Percentiles rank a stretch among this genome's conserved stretches.
Evolutionary conservation across 108 stramenopile genomes (phyloP).

Genomic region (Fragilaria crotonensis): DNA sequence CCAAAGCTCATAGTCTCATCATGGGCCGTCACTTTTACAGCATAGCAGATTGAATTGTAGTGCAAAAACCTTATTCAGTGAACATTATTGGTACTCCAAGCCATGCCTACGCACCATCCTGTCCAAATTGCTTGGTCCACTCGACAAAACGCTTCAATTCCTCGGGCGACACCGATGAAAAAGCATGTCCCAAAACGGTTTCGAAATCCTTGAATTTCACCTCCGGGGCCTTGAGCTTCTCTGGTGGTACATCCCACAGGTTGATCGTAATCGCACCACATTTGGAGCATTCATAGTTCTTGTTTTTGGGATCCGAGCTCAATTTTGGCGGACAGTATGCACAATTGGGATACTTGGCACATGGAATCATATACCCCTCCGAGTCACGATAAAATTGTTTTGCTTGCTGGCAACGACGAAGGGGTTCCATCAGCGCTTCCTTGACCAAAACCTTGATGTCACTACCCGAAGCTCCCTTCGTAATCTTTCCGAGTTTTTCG

Average conservation of each 20-base stretch:
- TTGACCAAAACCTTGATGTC: conserved; percentile 95
- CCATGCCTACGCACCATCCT: conserved; percentile 91
- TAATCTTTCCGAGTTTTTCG: conserved; percentile 65
- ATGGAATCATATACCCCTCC: conserved; percentile 59
- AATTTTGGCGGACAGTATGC: conserved; percentile 87
- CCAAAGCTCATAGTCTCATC: no score
- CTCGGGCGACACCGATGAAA: conserved; percentile 80
- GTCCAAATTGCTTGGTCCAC: conserved; percentile 97
- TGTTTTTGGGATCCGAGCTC: conserved; percentile 47
- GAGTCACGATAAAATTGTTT: conserved; percentile 79
- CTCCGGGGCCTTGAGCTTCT: conserved; percentile 73
- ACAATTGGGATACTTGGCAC: conserved; percentile 84
- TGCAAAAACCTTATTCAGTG: no score
- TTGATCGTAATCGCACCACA: conserved; percentile 89
- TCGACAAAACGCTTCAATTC: conserved; percentile 89
- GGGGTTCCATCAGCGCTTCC: conserved; percentile 97
- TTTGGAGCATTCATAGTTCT: conserved; percentile 68
- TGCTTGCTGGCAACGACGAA: conserved; percentile 91
- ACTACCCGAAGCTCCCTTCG: conserved; percentile 86
- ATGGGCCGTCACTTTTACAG: no score
- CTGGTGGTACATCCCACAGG: conserved; percentile 88
- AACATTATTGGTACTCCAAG: no score
- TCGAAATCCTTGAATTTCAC: conserved; percentile 69
- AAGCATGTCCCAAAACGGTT: conserved; percentile 66
- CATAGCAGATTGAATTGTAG: no score